Evolutionary conservation across 148 eudicot species (phyloP), one percentile per base, ranked within the genome.

Genomic region (Chenopodium album): DNA sequence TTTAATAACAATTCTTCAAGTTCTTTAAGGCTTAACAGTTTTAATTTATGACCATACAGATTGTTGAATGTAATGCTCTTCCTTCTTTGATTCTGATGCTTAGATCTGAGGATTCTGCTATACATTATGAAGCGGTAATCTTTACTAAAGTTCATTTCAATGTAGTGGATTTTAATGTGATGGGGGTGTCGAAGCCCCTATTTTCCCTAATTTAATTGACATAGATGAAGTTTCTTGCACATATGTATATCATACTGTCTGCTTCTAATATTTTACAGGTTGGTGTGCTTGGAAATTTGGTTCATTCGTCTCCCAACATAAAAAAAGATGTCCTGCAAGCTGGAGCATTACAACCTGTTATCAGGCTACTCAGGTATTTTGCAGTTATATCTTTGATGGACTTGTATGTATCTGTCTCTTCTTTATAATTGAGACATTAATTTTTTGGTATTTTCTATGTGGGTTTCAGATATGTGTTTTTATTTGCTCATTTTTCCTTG

Each of bases 301-400:
- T 96, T 44, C 98, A 96, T 84, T 94, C 98, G 52, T 93, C 97
- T n/a, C 98, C 96, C 29, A 84, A 86, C 80, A 95, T 95, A 31
- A 93, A 95, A 85, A 93, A 87, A 88, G 94, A 89, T 76, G 98
- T 95, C 73, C 90, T 95, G 78, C 82, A 78, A 82, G 92, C 94
- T 81, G 98, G 98, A 85, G 98, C 98, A 73, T 76, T 95, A 81
- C 98, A 95, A 82, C 98, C 98, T 84, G 97, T 95, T 16, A 95
- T 95, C 74, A 88, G 90, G 44, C 83, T 95, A 79, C 94, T 95
- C 32, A 92, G 93, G 98, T 95, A 56, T 2, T 52, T 76, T 28
- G 7, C 23, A 52, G 9, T 13, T 66, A 16, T 66, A 22, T 34
- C 50, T 32, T 60, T 56, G 63, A 22, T 46, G 69, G 56, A 32